Evolutionary conservation across 345 rosid species (phyloP).

Genomic region (Clausena lansium): DNA sequence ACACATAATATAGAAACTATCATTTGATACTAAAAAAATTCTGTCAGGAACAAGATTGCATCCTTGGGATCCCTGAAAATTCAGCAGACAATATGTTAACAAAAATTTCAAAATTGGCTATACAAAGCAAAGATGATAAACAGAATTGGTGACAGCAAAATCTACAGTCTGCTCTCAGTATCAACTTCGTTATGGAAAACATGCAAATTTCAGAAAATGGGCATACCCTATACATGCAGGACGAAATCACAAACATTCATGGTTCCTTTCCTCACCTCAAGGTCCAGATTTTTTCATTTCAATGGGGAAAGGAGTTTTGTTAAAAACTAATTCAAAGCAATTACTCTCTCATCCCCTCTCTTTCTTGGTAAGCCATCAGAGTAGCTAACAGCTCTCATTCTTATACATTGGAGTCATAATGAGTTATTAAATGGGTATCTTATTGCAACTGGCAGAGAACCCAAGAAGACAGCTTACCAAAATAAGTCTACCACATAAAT

Average conservation of each 20-base stretch:
- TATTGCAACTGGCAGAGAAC: background rate
- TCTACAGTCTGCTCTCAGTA: background rate
- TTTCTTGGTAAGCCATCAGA: background rate
- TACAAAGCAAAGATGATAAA: background rate
- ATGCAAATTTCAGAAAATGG: background rate
- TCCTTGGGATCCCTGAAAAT: background rate
- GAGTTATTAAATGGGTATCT: background rate
- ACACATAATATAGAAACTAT: background rate
- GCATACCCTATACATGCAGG: background rate
- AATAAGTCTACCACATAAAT: constrained; percentile 53
- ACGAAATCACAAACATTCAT: background rate
- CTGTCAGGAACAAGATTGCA: background rate
- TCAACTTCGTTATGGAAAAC: background rate
- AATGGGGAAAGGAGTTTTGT: background rate
- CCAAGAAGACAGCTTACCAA: constrained; percentile 2
- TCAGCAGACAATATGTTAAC: background rate
- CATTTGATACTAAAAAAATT: background rate
- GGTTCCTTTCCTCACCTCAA: background rate
- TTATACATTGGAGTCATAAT: too few species aligned
- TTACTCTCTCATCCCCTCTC: background rate
- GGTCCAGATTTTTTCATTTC: background rate
- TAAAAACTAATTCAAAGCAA: background rate
- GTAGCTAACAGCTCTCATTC: background rate
- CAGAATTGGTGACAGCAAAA: background rate
- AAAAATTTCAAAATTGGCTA: background rate